Evolutionary conservation across 345 rosid species (phyloP).

Genomic region (Carallia brachiata): DNA sequence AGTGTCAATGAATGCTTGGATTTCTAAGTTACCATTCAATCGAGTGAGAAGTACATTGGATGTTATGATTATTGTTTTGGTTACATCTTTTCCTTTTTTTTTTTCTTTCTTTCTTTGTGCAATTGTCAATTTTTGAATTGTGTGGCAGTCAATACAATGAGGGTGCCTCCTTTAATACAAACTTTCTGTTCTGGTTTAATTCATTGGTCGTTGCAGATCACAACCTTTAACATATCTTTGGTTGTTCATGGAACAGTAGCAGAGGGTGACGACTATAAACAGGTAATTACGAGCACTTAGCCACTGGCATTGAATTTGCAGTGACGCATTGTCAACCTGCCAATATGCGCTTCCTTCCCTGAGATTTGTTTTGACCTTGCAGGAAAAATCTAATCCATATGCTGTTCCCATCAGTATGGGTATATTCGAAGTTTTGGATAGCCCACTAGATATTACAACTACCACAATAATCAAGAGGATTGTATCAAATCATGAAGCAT

Average conservation of each 20-base stretch:
- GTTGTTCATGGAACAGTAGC: slow-evolving; percentile 74
- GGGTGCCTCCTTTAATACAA: not conserved
- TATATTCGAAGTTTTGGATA: slow-evolving; percentile 61
- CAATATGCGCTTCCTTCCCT: no score
- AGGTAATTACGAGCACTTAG: slow-evolving; percentile 30
- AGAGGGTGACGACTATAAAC: slow-evolving; percentile 49
- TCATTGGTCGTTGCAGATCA: slow-evolving; percentile 45
- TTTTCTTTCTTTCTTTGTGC: not conserved
- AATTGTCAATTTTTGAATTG: not conserved
- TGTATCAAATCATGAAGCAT: slow-evolving; percentile 72
- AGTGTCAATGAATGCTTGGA: no score
- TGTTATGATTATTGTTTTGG: no score
- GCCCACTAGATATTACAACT: slow-evolving; percentile 72
- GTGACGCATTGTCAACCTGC: not conserved
- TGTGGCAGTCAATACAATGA: not conserved
- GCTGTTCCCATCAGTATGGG: slow-evolving; percentile 65
- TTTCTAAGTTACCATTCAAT: no score
- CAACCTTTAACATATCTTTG: slow-evolving; percentile 60
- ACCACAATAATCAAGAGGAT: slow-evolving; percentile 69
- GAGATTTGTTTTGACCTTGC: not conserved
- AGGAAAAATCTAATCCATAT: slow-evolving; percentile 67
- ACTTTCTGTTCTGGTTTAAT: not conserved
- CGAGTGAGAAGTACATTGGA: no score
- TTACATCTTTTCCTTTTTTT: not conserved
- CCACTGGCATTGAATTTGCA: not conserved